Evolutionary conservation across 2,329 filamentous ascomycete species (phyloP).

Genomic region (Penicillium vulpinum): DNA sequence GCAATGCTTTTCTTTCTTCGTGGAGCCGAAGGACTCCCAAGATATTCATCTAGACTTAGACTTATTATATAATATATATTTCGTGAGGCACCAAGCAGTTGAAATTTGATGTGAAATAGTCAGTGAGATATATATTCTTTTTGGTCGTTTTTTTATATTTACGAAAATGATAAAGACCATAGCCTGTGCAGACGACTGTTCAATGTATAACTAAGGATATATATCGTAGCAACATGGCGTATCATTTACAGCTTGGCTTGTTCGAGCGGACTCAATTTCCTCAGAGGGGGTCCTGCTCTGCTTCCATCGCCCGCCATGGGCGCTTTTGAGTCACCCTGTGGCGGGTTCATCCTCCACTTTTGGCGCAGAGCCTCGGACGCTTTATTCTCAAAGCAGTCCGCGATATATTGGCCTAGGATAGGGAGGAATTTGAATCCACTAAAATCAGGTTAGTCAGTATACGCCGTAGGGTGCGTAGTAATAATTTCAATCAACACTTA

Average conservation of each 20-base stretch:
- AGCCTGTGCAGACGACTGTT: too few species aligned
- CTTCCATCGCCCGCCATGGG: slow-evolving; percentile 30
- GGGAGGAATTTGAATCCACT: slow-evolving; percentile 63
- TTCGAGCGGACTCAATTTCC: slow-evolving; percentile 24
- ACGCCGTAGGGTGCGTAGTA: not conserved
- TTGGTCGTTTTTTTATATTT: too few species aligned
- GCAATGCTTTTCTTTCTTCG: not conserved
- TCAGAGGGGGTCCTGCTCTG: slow-evolving; percentile 28
- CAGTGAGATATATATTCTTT: not conserved
- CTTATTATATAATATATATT: too few species aligned
- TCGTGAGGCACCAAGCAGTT: not conserved
- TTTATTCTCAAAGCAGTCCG: slow-evolving; percentile 54
- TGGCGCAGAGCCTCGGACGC: slow-evolving; percentile 54
- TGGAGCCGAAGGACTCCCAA: not conserved
- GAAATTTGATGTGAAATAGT: not conserved
- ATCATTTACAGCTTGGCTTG: slow-evolving; percentile 23
- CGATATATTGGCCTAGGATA: slow-evolving; percentile 62
- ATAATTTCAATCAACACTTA: slow-evolving; percentile 9
- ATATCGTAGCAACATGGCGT: not conserved
- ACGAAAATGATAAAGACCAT: too few species aligned
- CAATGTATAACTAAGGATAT: too few species aligned
- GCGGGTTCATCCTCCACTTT: slow-evolving; percentile 53
- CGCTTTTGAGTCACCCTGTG: slow-evolving; percentile 1
- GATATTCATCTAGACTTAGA: not conserved
- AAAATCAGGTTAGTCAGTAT: slow-evolving; percentile 5